Evolutionary conservation across 805 yeast genomes (phyloP).

Genomic region (Kodamaea kakaduensis): DNA sequence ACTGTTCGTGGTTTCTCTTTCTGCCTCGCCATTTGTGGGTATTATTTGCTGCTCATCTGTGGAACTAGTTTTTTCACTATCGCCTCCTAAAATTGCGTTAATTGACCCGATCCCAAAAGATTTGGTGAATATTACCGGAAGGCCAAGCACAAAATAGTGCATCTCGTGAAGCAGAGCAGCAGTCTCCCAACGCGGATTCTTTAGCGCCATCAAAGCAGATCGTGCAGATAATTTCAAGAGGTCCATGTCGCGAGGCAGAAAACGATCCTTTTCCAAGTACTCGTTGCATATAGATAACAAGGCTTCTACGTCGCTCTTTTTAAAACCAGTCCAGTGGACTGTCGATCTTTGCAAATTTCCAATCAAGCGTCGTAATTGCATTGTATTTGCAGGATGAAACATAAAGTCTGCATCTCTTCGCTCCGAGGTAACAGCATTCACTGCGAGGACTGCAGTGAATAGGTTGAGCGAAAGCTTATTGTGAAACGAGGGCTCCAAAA

Average conservation of each 20-base stretch:
- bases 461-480: constrained; percentile 59
- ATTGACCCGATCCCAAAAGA: constrained; percentile 44
- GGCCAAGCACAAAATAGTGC: constrained; percentile 48
- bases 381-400: constrained; percentile 59
- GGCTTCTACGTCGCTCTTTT: constrained; percentile 52
- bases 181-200: constrained; percentile 54
- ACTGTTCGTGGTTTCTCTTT: too few relatives aligned
- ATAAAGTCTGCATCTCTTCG: constrained; percentile 63
- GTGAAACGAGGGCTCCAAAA: constrained; percentile 58
- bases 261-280: constrained; percentile 36
- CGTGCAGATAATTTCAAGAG: constrained; percentile 43
- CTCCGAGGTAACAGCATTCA: constrained; percentile 71
- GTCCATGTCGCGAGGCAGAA: constrained; percentile 34
- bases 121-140: constrained; percentile 40
- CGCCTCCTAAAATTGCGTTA: too few relatives aligned
- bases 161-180: constrained; percentile 61
- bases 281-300: constrained; percentile 46
- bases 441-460: constrained; percentile 63
- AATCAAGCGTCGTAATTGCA: constrained; percentile 52
- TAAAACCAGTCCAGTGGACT: constrained; percentile 73
- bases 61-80: too few relatives aligned
- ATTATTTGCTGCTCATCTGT: neutral
- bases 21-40: neutral
- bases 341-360: constrained; percentile 63
- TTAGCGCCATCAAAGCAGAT: constrained; percentile 46